Evolutionary conservation across 352 stramenopile species (phyloP).

Genomic region (Pythium rhizo-oryzae): DNA sequence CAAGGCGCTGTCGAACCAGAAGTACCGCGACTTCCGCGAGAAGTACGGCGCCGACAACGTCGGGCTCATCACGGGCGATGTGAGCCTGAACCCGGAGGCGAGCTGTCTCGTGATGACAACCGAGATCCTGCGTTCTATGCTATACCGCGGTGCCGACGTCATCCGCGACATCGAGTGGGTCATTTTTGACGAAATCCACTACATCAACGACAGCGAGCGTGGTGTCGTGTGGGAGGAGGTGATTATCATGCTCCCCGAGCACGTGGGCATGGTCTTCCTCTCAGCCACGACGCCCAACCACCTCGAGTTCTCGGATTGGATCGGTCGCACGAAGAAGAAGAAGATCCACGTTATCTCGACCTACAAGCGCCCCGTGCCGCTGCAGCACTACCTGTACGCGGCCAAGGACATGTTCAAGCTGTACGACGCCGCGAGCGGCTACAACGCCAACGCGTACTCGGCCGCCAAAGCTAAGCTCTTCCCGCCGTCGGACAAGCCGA

Average conservation of each 20-base stretch:
- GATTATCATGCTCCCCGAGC: slow-evolving; percentile 98
- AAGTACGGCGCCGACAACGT: slow-evolving; percentile 95
- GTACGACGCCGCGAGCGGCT: slow-evolving; percentile 55
- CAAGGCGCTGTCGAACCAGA: slow-evolving; percentile 98
- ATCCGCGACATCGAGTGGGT: slow-evolving; percentile 99
- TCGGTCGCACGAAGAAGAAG: slow-evolving; percentile 95
- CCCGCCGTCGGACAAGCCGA: slow-evolving; percentile 52
- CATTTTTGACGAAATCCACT: slow-evolving; percentile 98
- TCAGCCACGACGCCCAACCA: slow-evolving; percentile 99
- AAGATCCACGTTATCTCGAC: slow-evolving; percentile 98
- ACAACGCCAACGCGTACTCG: slow-evolving; percentile 56
- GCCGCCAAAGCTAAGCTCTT: slow-evolving; percentile 71
- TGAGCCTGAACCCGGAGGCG: slow-evolving; percentile 95
- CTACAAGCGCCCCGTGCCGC: slow-evolving; percentile 95
- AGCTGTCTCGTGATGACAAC: slow-evolving; percentile 99
- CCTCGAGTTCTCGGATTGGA: slow-evolving; percentile 99
- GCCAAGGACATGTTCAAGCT: slow-evolving; percentile 94
- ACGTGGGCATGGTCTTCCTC: slow-evolving; percentile 98
- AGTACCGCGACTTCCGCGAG: slow-evolving; percentile 97
- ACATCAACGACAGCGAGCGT: slow-evolving; percentile 98
- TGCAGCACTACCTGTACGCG: slow-evolving; percentile 96
- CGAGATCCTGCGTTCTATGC: slow-evolving; percentile 96
- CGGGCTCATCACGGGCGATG: slow-evolving; percentile 97
- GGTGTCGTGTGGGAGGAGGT: slow-evolving; percentile 98
- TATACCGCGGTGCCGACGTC: slow-evolving; percentile 95